Evolutionary conservation across 1,284 basidiomycete species (phyloP).

Genomic region (Sporisorium graminicola): DNA sequence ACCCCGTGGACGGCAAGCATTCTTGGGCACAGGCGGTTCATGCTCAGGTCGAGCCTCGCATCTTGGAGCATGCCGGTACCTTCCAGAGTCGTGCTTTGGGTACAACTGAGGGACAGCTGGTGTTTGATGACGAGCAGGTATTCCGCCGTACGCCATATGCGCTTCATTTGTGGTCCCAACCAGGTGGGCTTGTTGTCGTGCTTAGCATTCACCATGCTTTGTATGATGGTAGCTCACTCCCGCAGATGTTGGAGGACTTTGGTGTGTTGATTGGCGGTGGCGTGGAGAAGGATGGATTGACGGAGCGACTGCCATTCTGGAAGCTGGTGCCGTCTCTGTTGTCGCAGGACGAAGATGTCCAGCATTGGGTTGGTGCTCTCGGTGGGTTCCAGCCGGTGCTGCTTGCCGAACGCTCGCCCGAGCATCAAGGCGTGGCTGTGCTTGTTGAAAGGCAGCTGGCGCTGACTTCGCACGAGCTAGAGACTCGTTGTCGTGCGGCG

Average conservation of each 20-base stretch:
- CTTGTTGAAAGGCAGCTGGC: constrained; percentile 19
- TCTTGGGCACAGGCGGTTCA: constrained; percentile 60
- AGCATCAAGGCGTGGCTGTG: constrained; percentile 10
- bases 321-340: constrained; percentile 53
- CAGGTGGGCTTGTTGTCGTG: constrained; percentile 2
- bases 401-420: constrained; percentile 7
- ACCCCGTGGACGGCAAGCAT: constrained; percentile 42
- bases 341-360: constrained; percentile 40
- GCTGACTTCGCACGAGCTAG: constrained; percentile 22
- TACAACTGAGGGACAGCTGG: constrained; percentile 25
- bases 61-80: constrained; percentile 21
- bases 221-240: constrained; percentile 58
- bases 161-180: constrained; percentile 36
- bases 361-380: constrained; percentile 48
- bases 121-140: constrained; percentile 54
- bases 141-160: constrained; percentile 52
- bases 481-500: constrained; percentile 25
- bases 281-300: neutral
- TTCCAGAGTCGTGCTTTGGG: constrained; percentile 11
- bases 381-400: constrained; percentile 28
- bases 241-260: constrained; percentile 53
- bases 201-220: constrained; percentile 59
- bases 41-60: constrained; percentile 4
- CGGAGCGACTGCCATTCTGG: constrained; percentile 34
- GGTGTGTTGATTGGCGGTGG: constrained; percentile 13